A percentile compares a stretch with the other conserved stretches of the same genome.
Evolutionary conservation across 441 rosid species (phyloP).

Genomic region (Kokia cookei): DNA sequence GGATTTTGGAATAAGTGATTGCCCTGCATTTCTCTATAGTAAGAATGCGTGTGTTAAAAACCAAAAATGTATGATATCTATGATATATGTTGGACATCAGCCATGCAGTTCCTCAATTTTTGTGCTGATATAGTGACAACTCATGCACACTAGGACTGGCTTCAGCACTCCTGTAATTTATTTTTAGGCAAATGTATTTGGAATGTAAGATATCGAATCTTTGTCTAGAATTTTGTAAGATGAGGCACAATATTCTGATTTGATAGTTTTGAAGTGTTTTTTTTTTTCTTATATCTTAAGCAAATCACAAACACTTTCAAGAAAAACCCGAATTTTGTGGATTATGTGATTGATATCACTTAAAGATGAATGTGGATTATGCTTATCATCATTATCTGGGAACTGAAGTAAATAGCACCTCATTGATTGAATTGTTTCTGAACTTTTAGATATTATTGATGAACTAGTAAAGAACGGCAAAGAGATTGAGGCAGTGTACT

Average conservation of each 20-base stretch:
- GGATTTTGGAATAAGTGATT: not conserved
- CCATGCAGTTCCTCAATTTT: not conserved
- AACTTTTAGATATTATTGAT: slow-evolving; percentile 38
- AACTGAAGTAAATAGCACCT: not conserved
- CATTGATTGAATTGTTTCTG: slow-evolving; percentile 7
- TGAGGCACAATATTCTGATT: not conserved
- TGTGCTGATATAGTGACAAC: not conserved
- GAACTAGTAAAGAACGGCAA: slow-evolving; percentile 45
- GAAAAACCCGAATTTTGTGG: not conserved
- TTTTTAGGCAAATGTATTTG: not conserved
- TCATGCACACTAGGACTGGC: not conserved
- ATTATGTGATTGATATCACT: not conserved
- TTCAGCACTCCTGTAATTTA: not conserved
- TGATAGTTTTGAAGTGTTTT: not conserved
- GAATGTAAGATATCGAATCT: not conserved
- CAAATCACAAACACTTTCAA: not conserved
- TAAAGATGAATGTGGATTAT: not conserved
- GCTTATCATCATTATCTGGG: not conserved
- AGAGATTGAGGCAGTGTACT: slow-evolving; percentile 56
- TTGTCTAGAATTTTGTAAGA: not conserved
- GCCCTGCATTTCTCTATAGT: not conserved
- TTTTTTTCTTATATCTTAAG: not conserved
- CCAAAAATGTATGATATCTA: not conserved
- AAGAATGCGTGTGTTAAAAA: not conserved
- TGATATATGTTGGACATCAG: not conserved